These are phyloP conservation scores for Fonsecaea nubica DNA, from an alignment of 2,329 filamentous ascomycete species.

Conservation along the genomic window DNA sequence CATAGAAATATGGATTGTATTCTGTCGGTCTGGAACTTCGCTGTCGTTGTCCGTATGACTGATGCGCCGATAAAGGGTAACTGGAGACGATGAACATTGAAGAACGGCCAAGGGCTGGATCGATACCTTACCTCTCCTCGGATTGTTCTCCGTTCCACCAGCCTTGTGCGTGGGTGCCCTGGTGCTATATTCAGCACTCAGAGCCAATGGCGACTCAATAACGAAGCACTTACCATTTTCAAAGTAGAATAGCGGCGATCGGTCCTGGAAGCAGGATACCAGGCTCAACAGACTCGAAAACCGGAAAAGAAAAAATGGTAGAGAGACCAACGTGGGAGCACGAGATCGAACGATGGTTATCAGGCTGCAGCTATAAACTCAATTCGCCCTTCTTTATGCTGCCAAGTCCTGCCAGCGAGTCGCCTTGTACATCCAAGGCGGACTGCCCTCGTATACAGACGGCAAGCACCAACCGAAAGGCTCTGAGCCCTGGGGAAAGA, in stretches of 20 bases:
- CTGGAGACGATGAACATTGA: not conserved
- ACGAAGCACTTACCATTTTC: not conserved
- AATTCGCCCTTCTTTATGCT: not conserved
- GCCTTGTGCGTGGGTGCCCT: constrained; percentile 10
- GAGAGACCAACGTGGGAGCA: not conserved
- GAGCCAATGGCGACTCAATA: not conserved
- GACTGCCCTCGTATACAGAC: not conserved
- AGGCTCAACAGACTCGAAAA: not conserved
- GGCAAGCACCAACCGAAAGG: constrained; percentile 1
- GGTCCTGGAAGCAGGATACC: not conserved
- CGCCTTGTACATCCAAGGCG: not conserved
- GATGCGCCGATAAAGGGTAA: constrained; percentile 13
- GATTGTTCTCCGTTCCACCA: constrained; percentile 10
- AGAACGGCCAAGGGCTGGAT: not conserved
- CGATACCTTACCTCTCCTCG: constrained; percentile 5
- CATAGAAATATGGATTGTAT: constrained; percentile 14
- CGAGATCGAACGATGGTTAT: not conserved
- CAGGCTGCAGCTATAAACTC: not conserved
- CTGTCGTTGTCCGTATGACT: not conserved
- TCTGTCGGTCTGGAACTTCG: constrained; percentile 8
- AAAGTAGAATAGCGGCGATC: not conserved
- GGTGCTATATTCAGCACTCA: not conserved
- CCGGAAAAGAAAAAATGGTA: not conserved
- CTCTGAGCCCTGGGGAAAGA: not conserved
- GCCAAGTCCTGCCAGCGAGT: not conserved